Conservation (phyloP, 495 filamentous ascomycete species). For the Extremus antarcticus region DNA sequence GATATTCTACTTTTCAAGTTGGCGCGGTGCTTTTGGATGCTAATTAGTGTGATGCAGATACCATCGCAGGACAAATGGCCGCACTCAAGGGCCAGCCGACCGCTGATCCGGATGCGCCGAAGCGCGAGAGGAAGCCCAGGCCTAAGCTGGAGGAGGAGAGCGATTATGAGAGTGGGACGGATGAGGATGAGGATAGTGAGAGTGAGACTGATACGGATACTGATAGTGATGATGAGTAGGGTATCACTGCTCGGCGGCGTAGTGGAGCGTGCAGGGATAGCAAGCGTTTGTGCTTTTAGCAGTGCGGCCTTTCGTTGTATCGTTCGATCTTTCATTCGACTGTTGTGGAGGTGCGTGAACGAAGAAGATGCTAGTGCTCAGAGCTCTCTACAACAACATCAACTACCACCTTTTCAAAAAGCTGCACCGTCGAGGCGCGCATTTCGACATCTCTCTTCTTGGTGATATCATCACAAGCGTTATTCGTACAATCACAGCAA, state of each 20-base stretch:
- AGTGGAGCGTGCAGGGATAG: not conserved
- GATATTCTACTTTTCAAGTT: not conserved
- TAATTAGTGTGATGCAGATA: constrained; percentile 46
- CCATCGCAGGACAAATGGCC: constrained; percentile 89
- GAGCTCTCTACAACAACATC: not conserved
- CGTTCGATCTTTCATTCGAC: no score
- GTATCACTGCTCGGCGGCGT: not conserved
- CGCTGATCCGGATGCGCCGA: constrained; percentile 26
- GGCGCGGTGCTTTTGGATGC: no score
- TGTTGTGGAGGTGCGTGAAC: no score
- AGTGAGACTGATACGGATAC: constrained; percentile 70
- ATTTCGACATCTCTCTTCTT: not conserved
- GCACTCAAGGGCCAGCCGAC: constrained; percentile 63
- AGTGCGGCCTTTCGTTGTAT: no score
- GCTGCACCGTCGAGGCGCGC: not conserved
- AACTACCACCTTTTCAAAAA: not conserved
- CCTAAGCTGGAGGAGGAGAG: constrained; percentile 42
- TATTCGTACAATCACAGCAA: not conserved
- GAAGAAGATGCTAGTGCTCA: no score
- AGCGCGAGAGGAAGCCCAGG: constrained; percentile 40
- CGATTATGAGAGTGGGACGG: constrained; percentile 49
- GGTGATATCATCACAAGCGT: not conserved
- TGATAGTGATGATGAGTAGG: constrained; percentile 33
- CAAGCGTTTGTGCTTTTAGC: not conserved
- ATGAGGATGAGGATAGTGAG: constrained; percentile 33